Evolutionary conservation across 225 moss, liverwort and hornwort genomes (phyloP).

Genomic region (Marchantia paleacea): DNA sequence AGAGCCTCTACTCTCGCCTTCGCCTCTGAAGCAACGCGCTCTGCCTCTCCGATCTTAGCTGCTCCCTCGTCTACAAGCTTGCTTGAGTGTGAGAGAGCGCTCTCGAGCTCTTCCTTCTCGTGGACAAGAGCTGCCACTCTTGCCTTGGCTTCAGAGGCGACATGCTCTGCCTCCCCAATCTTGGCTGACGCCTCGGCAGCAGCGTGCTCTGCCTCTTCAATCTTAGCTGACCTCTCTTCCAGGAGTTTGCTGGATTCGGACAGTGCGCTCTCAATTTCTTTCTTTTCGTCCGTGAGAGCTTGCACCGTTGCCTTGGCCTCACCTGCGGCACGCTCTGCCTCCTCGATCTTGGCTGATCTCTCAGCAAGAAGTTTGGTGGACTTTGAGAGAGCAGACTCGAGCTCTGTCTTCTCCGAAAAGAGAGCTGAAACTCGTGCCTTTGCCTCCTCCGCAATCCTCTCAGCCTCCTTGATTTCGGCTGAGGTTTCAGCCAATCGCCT

Average conservation of each 20-base stretch:
- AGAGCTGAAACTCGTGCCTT: constrained; percentile 14
- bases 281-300: constrained; percentile 9
- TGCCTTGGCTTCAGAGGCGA: constrained; percentile 9
- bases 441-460: constrained; percentile 4
- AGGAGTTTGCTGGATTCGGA: neutral
- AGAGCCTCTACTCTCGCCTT: constrained; percentile 11
- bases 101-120: constrained; percentile 20
- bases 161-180: constrained; percentile 7
- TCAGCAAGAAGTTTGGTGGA: neutral
- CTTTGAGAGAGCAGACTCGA: constrained; percentile 12
- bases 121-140: neutral
- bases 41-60: constrained; percentile 6
- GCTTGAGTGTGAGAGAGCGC: neutral
- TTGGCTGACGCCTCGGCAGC: constrained; percentile 3
- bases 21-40: neutral
- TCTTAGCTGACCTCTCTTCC: constrained; percentile 4
- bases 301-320: constrained; percentile 9
- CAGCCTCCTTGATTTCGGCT: constrained; percentile 7
- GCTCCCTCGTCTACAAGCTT: constrained; percentile 4
- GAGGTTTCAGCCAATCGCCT: constrained; percentile 6
- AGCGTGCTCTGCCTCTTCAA: constrained; percentile 17
- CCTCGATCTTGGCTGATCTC: constrained; percentile 5
- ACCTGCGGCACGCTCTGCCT: constrained; percentile 20
- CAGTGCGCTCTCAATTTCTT: neutral
- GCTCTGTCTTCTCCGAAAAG: neutral